Percentiles rank a stretch among this genome's conserved stretches.
phyloP scores from a whole-genome alignment of 192 early-diverging fungal species.

The Backusella macrospora region DNA sequence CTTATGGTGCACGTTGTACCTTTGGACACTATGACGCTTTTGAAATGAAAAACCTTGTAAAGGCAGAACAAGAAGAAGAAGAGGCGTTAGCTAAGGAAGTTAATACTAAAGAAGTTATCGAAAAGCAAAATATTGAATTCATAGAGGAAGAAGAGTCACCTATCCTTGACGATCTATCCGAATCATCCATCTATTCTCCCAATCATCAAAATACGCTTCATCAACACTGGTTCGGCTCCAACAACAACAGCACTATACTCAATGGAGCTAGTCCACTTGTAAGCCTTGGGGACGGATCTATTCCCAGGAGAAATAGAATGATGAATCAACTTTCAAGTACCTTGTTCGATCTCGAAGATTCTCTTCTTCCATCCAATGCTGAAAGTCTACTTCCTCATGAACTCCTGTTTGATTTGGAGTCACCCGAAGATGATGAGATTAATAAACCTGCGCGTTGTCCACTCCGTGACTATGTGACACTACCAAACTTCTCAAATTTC shows the following conservation, averaged over 20 bases:
- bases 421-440: neutral
- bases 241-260: neutral
- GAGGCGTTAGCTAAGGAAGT: neutral
- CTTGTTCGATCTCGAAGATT: conserved; percentile 7
- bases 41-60: neutral
- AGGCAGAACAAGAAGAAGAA: neutral
- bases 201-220: neutral
- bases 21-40: conserved; percentile 71
- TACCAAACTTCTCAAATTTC: conserved; percentile 14
- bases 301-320: neutral
- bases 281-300: neutral
- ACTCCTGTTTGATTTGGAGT: conserved; percentile 20
- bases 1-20: conserved; percentile 93
- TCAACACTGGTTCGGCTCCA: conserved; percentile 3
- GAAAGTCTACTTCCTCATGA: conserved; percentile 24
- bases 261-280: neutral
- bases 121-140: too few species aligned
- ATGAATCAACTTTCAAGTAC: neutral
- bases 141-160: neutral
- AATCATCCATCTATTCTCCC: neutral
- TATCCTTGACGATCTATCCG: neutral
- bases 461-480: conserved; percentile 18
- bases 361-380: conserved; percentile 17
- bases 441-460: conserved; percentile 7
- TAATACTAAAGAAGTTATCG: neutral